A percentile compares a stretch with the other conserved stretches of the same genome.
Conservation (phyloP, 805 yeast species). For the Blastobotrys parvus region DNA sequence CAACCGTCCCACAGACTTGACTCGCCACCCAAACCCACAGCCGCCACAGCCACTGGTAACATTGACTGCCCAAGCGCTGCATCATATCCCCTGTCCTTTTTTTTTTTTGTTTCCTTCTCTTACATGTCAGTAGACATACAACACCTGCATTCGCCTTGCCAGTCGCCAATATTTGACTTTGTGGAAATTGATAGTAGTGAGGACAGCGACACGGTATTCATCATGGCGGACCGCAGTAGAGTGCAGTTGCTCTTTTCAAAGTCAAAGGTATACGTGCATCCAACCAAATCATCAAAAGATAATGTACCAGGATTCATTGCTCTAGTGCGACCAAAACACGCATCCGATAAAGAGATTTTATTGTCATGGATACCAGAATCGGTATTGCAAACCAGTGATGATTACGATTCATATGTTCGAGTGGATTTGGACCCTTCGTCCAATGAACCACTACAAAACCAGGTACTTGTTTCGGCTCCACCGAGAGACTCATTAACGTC, state of each 20-base stretch:
- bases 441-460: slow-evolving; percentile 13
- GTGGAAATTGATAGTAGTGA: no score
- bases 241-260: slow-evolving; percentile 32
- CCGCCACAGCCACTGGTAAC: no score
- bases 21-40: no score
- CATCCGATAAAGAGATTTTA: slow-evolving; percentile 46
- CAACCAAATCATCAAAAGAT: slow-evolving; percentile 62
- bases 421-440: slow-evolving; percentile 39
- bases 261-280: slow-evolving; percentile 67
- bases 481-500: slow-evolving; percentile 43
- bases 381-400: slow-evolving; percentile 36
- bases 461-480: slow-evolving; percentile 43
- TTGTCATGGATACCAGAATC: slow-evolving; percentile 60
- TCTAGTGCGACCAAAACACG: slow-evolving; percentile 45
- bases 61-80: no score
- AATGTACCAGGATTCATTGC: slow-evolving; percentile 74
- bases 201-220: neutral
- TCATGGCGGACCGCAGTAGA: slow-evolving; percentile 3
- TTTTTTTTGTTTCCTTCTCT: no score
- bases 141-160: no score
- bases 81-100: no score
- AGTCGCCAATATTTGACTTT: no score
- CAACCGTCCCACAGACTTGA: no score
- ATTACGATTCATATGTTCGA: slow-evolving; percentile 37
- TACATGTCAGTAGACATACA: no score